Base-by-base conservation (phyloP, 164 flowering plant species). In the Vitis amurensis region DNA sequence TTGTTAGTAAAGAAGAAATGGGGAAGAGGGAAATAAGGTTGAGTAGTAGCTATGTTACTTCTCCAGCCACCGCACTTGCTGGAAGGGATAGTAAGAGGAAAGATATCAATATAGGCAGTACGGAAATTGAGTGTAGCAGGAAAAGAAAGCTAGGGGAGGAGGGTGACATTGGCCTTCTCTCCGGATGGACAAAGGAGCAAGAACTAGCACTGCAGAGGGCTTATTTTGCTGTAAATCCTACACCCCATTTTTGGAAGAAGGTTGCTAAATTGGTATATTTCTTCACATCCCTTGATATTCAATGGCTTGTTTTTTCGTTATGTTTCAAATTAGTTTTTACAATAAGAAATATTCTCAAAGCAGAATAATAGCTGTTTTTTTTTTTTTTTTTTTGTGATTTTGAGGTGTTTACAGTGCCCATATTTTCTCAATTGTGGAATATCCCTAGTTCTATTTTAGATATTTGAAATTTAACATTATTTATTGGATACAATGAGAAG, bases 201-300 rank as follows among this genome's bases (percentile, higher is more conserved):
- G 94, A 90, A 70, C 49, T 59, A 61, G 91, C 92, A 29, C 69
- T 95, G 84, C 84, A 80, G 75, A 84, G 81, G 74, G 96, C 98
- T 78, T 95, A 89, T 79, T 75, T 88, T 68, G 55, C 84, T 1
- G 86, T 84, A 49, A 90, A 84, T 75, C 97, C 99, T 1, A 83
- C 94, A 0, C 97, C 97, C 7, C 80, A 80, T 71, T 90, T 95
- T 73, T 93, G 98, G 99, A 95, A 91, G 90, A 87, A 86, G 78
- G 94, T 95, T 67, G 68, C 98, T 8, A 92, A 82, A 70, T 66
- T 87, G 97, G 98, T 92, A 83, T 50, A 60, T 68, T 76, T 9
- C 44, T 68, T 30, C 8, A 11, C 8, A 68, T 50, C 11, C 48
- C 67, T 44, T 65, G 16, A 17, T n/a, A 14, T 16, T 37, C 9